Evolutionary conservation across 2,329 filamentous ascomycete species (phyloP).

Genomic region (Gyromitra esculenta): DNA sequence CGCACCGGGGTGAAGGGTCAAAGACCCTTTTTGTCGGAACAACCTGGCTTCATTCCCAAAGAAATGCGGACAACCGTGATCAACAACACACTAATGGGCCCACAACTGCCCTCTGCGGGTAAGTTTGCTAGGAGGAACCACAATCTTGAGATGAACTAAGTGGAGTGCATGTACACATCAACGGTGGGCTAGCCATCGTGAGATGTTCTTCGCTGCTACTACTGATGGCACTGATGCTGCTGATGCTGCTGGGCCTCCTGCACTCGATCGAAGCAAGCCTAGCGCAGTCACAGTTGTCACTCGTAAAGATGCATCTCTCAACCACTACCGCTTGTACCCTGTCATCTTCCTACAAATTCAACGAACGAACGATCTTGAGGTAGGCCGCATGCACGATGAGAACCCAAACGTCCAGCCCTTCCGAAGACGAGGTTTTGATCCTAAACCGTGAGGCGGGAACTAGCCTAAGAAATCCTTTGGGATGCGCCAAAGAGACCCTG

Average conservation of each 20-base stretch:
- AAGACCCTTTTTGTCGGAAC: conserved; percentile 45
- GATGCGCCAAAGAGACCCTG: conserved; percentile 42
- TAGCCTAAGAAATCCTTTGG: conserved; percentile 47
- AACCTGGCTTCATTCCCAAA: conserved; percentile 48
- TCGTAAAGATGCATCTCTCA: conserved; percentile 39
- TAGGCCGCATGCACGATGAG: conserved; percentile 48
- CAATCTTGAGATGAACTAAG: conserved; percentile 50
- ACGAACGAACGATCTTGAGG: conserved; percentile 48
- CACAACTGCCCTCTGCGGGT: conserved; percentile 48
- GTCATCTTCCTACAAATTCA: conserved; percentile 40
- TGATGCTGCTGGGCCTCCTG: conserved; percentile 41
- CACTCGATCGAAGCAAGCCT: conserved; percentile 45
- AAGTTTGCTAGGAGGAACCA: conserved; percentile 38
- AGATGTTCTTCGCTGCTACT: conserved; percentile 46
- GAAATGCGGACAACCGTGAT: conserved; percentile 48
- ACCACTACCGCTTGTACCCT: conserved; percentile 46
- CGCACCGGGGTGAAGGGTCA: conserved; percentile 43
- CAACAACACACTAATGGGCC: conserved; percentile 48
- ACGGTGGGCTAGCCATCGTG: conserved; percentile 49
- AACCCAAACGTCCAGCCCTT: conserved; percentile 45
- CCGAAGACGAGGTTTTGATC: conserved; percentile 47
- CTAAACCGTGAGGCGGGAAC: conserved; percentile 45
- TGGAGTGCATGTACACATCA: conserved; percentile 50
- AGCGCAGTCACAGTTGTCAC: conserved; percentile 48
- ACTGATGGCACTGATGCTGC: conserved; percentile 34